These are phyloP conservation scores for Capsella rubella DNA, from an alignment of 441 rosid species.

Conservation along the genomic window DNA sequence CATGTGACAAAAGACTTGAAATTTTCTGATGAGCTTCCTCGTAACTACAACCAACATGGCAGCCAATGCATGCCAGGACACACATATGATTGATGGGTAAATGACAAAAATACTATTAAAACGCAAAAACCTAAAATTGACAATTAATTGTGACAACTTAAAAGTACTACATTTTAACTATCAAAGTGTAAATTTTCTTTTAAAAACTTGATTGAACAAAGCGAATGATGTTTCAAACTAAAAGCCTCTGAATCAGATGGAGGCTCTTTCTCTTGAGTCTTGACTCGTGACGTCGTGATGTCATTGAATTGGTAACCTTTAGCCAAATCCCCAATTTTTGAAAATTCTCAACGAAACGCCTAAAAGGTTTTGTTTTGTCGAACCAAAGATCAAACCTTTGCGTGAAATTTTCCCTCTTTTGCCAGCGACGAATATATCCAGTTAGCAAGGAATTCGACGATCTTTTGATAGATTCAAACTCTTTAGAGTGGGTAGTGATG, in stretches of 20 bases:
- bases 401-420: background rate
- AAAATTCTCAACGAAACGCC: slow-evolving; percentile 22
- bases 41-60: slow-evolving; percentile 31
- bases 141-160: background rate
- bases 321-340: slow-evolving; percentile 13
- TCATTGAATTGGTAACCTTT: slow-evolving; percentile 7
- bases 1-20: slow-evolving; percentile 37
- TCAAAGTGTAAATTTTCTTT: background rate
- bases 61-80: slow-evolving; percentile 41
- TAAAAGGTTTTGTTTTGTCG: background rate
- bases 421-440: background rate
- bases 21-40: slow-evolving; percentile 32
- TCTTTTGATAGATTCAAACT: background rate
- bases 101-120: background rate
- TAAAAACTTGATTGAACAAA: background rate
- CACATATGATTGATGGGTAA: background rate
- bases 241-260: background rate
- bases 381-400: slow-evolving; percentile 25
- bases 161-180: background rate
- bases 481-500: slow-evolving; percentile 47
- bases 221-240: background rate
- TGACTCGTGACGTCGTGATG: slow-evolving; percentile 11
- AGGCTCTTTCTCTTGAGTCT: background rate
- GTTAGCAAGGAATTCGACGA: background rate
- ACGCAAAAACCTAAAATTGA: background rate